These are phyloP conservation scores for Rutstroemia sydowiana DNA, from an alignment of 2,329 filamentous ascomycete species.

Conservation along the genomic window DNA sequence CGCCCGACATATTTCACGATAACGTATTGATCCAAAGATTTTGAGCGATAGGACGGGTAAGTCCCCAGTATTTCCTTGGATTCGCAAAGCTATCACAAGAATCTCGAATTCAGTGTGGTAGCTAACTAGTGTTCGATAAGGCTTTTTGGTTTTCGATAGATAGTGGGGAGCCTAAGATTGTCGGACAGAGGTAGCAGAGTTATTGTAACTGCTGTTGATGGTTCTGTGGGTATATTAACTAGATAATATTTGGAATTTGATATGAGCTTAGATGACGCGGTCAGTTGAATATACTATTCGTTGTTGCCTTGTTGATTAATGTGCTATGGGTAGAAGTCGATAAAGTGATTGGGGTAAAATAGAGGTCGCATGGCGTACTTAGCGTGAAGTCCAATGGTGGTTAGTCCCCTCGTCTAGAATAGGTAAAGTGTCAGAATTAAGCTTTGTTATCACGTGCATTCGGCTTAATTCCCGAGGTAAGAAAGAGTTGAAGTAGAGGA, in stretches of 20 bases:
- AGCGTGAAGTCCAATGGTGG: slow-evolving; percentile 8
- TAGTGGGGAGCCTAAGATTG: slow-evolving; percentile 21
- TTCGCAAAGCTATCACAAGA: background rate
- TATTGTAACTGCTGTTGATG: slow-evolving; percentile 17
- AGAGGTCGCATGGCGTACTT: slow-evolving; percentile 11
- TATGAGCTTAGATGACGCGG: slow-evolving; percentile 10
- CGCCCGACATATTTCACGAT: slow-evolving; percentile 47
- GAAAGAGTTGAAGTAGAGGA: too few species aligned
- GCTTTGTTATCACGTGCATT: background rate
- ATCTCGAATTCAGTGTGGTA: background rate
- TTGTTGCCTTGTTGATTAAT: background rate
- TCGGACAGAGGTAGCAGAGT: slow-evolving; percentile 12
- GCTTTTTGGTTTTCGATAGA: slow-evolving; percentile 2
- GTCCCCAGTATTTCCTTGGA: slow-evolving; percentile 3
- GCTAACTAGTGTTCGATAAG: slow-evolving; percentile 9
- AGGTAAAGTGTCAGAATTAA: slow-evolving; percentile 3
- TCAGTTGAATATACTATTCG: slow-evolving; percentile 10
- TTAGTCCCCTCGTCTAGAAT: slow-evolving; percentile 10
- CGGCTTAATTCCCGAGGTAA: too few species aligned
- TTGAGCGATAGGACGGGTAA: slow-evolving; percentile 7
- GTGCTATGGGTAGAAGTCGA: background rate
- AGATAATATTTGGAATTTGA: too few species aligned
- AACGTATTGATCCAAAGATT: slow-evolving; percentile 9
- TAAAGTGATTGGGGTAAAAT: background rate
- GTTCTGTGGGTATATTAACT: slow-evolving; percentile 1